Percentiles rank a stretch among this genome's conserved stretches.
Evolutionary conservation across 495 filamentous ascomycete species (phyloP).

Genomic region (Penicillium parvum): DNA sequence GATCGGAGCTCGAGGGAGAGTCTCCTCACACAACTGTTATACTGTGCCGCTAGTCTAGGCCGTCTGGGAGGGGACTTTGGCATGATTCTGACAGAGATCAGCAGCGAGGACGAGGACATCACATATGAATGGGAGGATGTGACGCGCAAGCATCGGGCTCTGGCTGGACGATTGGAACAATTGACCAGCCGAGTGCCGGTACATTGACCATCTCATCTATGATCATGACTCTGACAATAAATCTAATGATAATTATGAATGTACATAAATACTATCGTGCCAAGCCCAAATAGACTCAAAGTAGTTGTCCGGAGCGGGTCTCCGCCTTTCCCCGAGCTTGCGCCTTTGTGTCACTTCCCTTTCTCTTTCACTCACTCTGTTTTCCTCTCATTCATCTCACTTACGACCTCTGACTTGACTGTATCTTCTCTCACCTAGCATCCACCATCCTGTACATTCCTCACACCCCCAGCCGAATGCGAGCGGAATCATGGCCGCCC

Average conservation of each 20-base stretch:
- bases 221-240: too few relatives aligned
- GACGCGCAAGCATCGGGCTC: constrained; percentile 79
- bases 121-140: constrained; percentile 81
- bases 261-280: too few relatives aligned
- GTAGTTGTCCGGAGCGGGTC: constrained; percentile 2
- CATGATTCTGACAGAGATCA: constrained; percentile 70
- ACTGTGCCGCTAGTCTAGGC: constrained; percentile 90
- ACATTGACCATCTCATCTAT: constrained; percentile 14
- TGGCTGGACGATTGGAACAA: constrained; percentile 82
- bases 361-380: constrained; percentile 6
- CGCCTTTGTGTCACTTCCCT: constrained; percentile 6
- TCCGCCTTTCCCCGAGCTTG: constrained; percentile 19
- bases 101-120: constrained; percentile 50
- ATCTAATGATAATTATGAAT: too few relatives aligned
- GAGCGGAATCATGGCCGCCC: constrained; percentile 32
- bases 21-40: constrained; percentile 88
- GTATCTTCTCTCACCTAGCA: not conserved
- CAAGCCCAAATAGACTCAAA: too few relatives aligned
- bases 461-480: not conserved
- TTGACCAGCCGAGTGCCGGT: constrained; percentile 47
- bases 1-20: constrained; percentile 78
- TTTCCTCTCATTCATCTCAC: not conserved
- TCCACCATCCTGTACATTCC: not conserved
- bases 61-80: constrained; percentile 92
- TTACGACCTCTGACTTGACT: not conserved